Evolutionary conservation across 2,329 filamentous ascomycete genomes (phyloP).

Genomic region (Nothophoma quercina): DNA sequence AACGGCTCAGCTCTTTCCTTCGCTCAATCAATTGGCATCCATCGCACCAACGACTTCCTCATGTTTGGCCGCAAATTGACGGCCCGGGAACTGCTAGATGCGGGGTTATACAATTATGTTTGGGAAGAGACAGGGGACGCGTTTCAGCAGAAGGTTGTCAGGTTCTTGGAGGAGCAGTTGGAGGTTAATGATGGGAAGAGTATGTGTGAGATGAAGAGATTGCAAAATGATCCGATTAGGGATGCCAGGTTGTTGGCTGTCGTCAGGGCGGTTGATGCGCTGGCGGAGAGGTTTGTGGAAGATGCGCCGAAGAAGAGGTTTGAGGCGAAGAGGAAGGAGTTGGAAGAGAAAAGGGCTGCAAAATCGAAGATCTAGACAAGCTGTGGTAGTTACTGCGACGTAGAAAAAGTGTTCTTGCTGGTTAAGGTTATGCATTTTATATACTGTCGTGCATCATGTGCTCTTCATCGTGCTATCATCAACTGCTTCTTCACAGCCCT

Average conservation of each 20-base stretch:
- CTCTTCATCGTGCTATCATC: not conserved
- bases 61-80: slow-evolving; percentile 60
- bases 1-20: slow-evolving; percentile 57
- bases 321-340: slow-evolving; percentile 48
- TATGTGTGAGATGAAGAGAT: slow-evolving; percentile 61
- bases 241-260: slow-evolving; percentile 57
- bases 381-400: not conserved
- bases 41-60: slow-evolving; percentile 60
- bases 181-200: slow-evolving; percentile 59
- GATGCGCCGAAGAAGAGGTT: slow-evolving; percentile 57
- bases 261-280: slow-evolving; percentile 57
- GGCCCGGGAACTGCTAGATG: slow-evolving; percentile 53
- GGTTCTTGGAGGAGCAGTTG: slow-evolving; percentile 55
- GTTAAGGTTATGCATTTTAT: too few relatives aligned
- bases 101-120: slow-evolving; percentile 57
- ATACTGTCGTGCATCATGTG: not conserved
- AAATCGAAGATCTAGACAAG: slow-evolving; percentile 35
- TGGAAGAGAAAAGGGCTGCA: slow-evolving; percentile 45
- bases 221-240: slow-evolving; percentile 57
- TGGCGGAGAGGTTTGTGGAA: slow-evolving; percentile 59
- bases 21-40: slow-evolving; percentile 58
- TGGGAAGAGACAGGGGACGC: slow-evolving; percentile 50
- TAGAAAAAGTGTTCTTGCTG: too few relatives aligned
- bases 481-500: too few relatives aligned
- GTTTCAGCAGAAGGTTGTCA: slow-evolving; percentile 53